phyloP scores from a whole-genome alignment of 257 asterid species.

The Rehmannia glutinosa region DNA sequence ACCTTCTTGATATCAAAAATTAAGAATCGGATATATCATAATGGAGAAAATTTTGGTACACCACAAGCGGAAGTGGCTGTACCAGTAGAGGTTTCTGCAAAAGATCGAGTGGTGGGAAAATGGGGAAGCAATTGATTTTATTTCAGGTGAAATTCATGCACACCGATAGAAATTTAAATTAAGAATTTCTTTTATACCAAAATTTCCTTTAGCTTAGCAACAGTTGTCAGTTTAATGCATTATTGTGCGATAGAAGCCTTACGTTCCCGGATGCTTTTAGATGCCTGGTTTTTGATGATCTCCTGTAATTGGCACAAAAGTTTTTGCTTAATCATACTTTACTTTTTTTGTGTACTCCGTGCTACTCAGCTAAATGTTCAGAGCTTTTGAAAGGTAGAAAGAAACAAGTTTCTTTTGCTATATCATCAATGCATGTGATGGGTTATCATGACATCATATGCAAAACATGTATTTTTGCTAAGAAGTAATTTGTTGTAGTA shows the following conservation, averaged over 20 bases:
- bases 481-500: no score
- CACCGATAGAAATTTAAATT: background rate
- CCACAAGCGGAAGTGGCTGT: constrained; percentile 45
- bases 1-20: constrained; percentile 45
- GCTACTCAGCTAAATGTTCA: background rate
- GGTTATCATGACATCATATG: no score
- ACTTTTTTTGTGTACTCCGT: background rate
- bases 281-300: background rate
- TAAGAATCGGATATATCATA: constrained; percentile 27
- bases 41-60: constrained; percentile 13
- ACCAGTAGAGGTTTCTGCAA: constrained; percentile 44
- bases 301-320: background rate
- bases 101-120: constrained; percentile 69
- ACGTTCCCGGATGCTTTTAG: no score
- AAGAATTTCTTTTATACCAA: background rate
- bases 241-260: no score
- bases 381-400: background rate
- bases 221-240: background rate
- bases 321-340: constrained; percentile 5
- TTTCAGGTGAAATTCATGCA: constrained; percentile 16
- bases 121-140: constrained; percentile 67
- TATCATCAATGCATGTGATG: no score
- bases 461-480: no score
- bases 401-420: background rate
- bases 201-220: background rate